Evolutionary conservation across 345 rosid genomes (phyloP).

Genomic region (rapeseed (Brassica napus)): DNA sequence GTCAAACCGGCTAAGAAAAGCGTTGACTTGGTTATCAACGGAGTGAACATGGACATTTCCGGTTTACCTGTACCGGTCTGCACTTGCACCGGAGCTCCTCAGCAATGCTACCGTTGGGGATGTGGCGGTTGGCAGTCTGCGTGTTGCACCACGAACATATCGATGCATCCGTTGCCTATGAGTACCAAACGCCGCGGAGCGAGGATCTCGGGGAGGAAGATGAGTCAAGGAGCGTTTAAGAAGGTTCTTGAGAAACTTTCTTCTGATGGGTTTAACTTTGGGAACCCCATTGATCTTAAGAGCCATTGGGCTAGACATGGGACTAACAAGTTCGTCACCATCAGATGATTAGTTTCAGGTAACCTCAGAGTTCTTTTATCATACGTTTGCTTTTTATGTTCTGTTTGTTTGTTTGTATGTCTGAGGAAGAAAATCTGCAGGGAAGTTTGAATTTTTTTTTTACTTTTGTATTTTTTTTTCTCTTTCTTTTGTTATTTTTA

Average conservation of each 20-base stretch:
- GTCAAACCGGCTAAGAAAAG: conserved; percentile 84
- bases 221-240: conserved; percentile 98
- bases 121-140: conserved; percentile 99
- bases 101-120: conserved; percentile 98
- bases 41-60: conserved; percentile 82
- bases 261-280: conserved; percentile 84
- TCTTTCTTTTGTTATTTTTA: conserved; percentile 9
- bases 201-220: conserved; percentile 95
- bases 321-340: conserved; percentile 96
- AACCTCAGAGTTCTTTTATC: conserved; percentile 2
- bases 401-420: conserved; percentile 26
- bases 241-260: conserved; percentile 95
- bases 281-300: conserved; percentile 87
- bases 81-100: conserved; percentile 92
- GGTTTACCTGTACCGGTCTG: conserved; percentile 89
- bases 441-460: conserved; percentile 7
- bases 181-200: conserved; percentile 95
- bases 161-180: conserved; percentile 94
- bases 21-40: conserved; percentile 78
- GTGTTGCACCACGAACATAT: conserved; percentile 89
- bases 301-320: conserved; percentile 98
- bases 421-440: conserved; percentile 19
- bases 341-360: conserved; percentile 63
- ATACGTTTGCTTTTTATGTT: conserved; percentile 25
- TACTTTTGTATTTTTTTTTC: not conserved